Evolutionary conservation across 768 basidiomycete genomes (phyloP).

Genomic region (Xanthoconium stramineum): DNA sequence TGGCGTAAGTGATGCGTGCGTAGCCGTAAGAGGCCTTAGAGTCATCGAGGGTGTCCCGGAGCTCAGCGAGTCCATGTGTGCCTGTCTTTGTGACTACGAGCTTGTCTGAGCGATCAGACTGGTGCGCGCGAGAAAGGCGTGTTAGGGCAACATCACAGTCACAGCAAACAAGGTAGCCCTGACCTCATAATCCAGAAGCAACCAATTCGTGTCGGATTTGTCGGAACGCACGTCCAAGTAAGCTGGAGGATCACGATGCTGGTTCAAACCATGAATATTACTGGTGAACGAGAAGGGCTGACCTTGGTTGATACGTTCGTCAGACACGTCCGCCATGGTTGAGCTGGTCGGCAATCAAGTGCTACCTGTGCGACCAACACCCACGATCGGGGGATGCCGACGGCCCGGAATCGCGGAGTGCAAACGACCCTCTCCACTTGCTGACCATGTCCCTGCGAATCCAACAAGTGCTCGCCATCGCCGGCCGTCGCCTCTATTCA

Average conservation of each 20-base stretch:
- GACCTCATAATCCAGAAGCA: slow-evolving; percentile 86
- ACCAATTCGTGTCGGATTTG: slow-evolving; percentile 87
- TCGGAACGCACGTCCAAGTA: slow-evolving; percentile 85
- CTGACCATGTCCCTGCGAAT: slow-evolving; percentile 18
- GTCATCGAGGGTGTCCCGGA: slow-evolving; percentile 67
- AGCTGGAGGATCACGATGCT: slow-evolving; percentile 42
- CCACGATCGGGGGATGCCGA: slow-evolving; percentile 23
- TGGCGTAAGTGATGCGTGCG: slow-evolving; percentile 77
- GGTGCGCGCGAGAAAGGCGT: slow-evolving; percentile 18
- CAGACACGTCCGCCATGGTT: slow-evolving; percentile 75
- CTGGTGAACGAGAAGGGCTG: slow-evolving; percentile 16
- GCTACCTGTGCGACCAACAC: not conserved
- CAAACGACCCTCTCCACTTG: not conserved
- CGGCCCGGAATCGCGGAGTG: slow-evolving; percentile 18
- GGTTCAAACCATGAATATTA: slow-evolving; percentile 13
- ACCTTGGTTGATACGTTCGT: slow-evolving; percentile 75
- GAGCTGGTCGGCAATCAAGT: not conserved
- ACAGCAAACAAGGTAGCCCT: slow-evolving; percentile 14
- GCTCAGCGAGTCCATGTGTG: slow-evolving; percentile 73
- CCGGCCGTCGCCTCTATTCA: slow-evolving; percentile 26
- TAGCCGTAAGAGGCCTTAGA: slow-evolving; percentile 82
- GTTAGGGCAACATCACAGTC: slow-evolving; percentile 11
- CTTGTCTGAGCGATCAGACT: slow-evolving; percentile 78
- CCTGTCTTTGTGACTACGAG: slow-evolving; percentile 77
- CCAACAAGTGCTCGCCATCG: slow-evolving; percentile 3